A percentile compares a stretch with the other conserved stretches of the same genome.
phyloP scores from a whole-genome alignment of 768 basidiomycete genomes.

The Serendipita indica region DNA sequence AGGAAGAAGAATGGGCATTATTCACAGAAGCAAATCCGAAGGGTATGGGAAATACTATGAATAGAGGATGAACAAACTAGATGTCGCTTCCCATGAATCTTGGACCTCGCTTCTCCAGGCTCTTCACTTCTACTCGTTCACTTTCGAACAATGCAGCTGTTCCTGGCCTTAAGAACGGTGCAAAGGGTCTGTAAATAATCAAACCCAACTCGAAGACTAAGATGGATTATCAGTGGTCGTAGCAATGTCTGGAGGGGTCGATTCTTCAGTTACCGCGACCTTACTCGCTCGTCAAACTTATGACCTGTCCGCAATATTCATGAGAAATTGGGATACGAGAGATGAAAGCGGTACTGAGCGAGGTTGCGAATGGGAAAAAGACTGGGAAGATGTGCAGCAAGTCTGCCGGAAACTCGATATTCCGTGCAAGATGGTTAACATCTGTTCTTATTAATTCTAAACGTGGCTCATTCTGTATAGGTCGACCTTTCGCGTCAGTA shows the following conservation, averaged over 20 bases:
- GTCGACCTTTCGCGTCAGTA: slow-evolving; percentile 83
- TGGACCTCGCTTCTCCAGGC: background rate
- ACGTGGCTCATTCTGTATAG: slow-evolving; percentile 24
- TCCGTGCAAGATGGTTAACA: slow-evolving; percentile 56
- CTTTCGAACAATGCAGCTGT: background rate
- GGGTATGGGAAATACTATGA: slow-evolving; percentile 96
- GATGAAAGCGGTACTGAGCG: slow-evolving; percentile 64
- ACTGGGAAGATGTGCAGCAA: slow-evolving; percentile 79
- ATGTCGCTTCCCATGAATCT: background rate
- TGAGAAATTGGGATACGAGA: slow-evolving; percentile 90
- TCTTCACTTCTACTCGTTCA: background rate
- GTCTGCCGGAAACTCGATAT: slow-evolving; percentile 63
- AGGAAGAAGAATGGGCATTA: slow-evolving; percentile 84
- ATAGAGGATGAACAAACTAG: slow-evolving; percentile 48
- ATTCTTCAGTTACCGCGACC: slow-evolving; percentile 78
- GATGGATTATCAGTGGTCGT: slow-evolving; percentile 50
- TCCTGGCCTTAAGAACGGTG: background rate
- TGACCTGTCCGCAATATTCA: slow-evolving; percentile 77
- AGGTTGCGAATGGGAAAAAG: slow-evolving; percentile 93
- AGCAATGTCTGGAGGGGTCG: slow-evolving; percentile 92
- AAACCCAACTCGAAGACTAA: too few species aligned
- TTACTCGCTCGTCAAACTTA: slow-evolving; percentile 64
- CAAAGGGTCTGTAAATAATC: background rate
- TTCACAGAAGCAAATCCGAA: slow-evolving; percentile 74
- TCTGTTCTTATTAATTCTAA: background rate